phyloP scores from a whole-genome alignment of 208 protist genomes.

The Trypanosoma vivax region DNA sequence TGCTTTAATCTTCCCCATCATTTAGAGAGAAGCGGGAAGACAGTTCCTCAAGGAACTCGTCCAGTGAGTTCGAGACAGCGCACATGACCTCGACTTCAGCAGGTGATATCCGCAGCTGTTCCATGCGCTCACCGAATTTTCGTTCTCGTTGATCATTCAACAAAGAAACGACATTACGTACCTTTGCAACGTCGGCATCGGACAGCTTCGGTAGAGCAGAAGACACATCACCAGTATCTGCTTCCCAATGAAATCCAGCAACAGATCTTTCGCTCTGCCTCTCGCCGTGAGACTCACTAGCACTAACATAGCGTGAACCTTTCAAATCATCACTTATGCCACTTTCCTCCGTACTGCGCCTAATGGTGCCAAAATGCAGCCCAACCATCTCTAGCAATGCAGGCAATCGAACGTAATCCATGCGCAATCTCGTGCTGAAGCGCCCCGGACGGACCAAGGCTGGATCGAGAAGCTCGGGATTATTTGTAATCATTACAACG shows the following conservation, averaged over 20 bases:
- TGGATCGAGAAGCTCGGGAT: constrained; percentile 81
- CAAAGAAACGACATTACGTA: constrained; percentile 7
- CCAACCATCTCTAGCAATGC: constrained; percentile 54
- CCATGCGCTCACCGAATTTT: background rate
- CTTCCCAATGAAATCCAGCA: too few relatives aligned
- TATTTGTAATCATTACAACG: constrained; percentile 82
- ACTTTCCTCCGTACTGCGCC: constrained; percentile 11
- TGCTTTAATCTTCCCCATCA: too few relatives aligned
- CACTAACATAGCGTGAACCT: background rate
- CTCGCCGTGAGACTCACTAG: background rate
- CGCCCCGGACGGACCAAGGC: constrained; percentile 84
- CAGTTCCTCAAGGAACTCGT: constrained; percentile 51
- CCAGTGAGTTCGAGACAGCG: constrained; percentile 46
- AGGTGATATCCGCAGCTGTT: constrained; percentile 43
- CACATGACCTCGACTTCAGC: constrained; percentile 77
- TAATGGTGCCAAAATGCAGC: constrained; percentile 69
- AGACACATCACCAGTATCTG: too few relatives aligned
- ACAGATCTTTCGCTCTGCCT: too few relatives aligned
- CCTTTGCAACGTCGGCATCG: constrained; percentile 2
- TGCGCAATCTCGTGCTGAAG: constrained; percentile 55
- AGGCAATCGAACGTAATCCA: constrained; percentile 65
- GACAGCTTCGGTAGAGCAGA: constrained; percentile 5
- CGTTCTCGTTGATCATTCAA: background rate
- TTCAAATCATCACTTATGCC: constrained; percentile 17
- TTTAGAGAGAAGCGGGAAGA: constrained; percentile 9